Conservation (phyloP, 805 yeast genomes). For the Tetrapisispora pingtungensis region DNA sequence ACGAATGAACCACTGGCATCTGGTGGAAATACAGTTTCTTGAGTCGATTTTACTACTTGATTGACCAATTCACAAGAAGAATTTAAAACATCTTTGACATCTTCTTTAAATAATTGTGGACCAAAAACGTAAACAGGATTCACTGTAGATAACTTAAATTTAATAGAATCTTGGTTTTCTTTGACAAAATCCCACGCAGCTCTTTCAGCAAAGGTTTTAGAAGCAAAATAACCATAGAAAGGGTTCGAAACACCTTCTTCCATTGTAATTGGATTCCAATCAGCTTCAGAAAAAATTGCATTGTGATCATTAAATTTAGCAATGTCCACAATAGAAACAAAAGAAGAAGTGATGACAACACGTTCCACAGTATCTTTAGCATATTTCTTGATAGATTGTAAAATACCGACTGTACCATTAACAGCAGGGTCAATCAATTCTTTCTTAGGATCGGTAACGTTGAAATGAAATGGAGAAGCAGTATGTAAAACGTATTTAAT, state of each 20-base stretch:
- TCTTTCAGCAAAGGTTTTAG: slow-evolving; percentile 48
- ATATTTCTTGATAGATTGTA: slow-evolving; percentile 34
- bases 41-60: slow-evolving; percentile 18
- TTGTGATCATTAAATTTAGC: slow-evolving; percentile 1
- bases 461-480: slow-evolving; percentile 37
- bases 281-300: slow-evolving; percentile 22
- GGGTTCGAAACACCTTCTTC: slow-evolving; percentile 17
- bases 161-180: slow-evolving; percentile 28
- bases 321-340: slow-evolving; percentile 35
- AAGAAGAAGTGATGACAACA: slow-evolving; percentile 46
- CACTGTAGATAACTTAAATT: slow-evolving; percentile 33
- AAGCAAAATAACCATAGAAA: slow-evolving; percentile 29
- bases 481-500: slow-evolving; percentile 39
- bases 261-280: slow-evolving; percentile 31
- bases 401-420: slow-evolving; percentile 40
- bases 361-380: slow-evolving; percentile 35
- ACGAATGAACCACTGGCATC: slow-evolving; percentile 22
- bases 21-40: slow-evolving; percentile 6
- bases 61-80: slow-evolving; percentile 30
- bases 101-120: slow-evolving; percentile 38
- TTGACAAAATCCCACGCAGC: slow-evolving; percentile 46
- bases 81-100: slow-evolving; percentile 29
- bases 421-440: slow-evolving; percentile 45
- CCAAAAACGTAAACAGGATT: slow-evolving; percentile 41
- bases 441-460: slow-evolving; percentile 35